A percentile compares a stretch with the other conserved stretches of the same genome.
Evolutionary conservation across 805 yeast genomes (phyloP).

Genomic region (Candida golubevii): DNA sequence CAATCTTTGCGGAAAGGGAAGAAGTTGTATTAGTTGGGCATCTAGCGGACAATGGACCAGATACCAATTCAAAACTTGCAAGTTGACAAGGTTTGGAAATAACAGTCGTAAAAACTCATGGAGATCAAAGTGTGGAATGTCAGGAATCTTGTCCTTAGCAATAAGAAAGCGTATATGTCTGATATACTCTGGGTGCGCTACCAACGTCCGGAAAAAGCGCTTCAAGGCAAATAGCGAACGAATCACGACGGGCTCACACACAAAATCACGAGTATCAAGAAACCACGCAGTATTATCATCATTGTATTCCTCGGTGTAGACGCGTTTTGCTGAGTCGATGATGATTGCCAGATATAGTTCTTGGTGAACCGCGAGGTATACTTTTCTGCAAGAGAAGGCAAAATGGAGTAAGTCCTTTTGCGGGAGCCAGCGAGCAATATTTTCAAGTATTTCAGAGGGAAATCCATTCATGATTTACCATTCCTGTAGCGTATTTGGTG

Average conservation of each 20-base stretch:
- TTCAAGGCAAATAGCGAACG: slow-evolving; percentile 15
- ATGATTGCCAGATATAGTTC: slow-evolving; percentile 10
- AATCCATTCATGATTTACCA: neutral
- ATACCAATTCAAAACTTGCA: slow-evolving; percentile 13
- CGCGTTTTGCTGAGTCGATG: slow-evolving; percentile 11
- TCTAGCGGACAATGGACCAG: slow-evolving; percentile 8
- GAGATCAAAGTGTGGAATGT: slow-evolving; percentile 13
- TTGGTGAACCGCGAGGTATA: slow-evolving; percentile 5
- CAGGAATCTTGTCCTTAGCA: slow-evolving; percentile 12
- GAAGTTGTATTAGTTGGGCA: slow-evolving; percentile 5
- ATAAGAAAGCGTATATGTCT: slow-evolving; percentile 5
- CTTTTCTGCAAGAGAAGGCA: slow-evolving; percentile 8
- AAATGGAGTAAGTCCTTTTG: slow-evolving; percentile 13
- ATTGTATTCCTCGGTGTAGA: slow-evolving; percentile 3
- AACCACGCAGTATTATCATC: neutral
- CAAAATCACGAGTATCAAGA: neutral
- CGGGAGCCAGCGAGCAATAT: slow-evolving; percentile 8
- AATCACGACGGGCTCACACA: slow-evolving; percentile 11
- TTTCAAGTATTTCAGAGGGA: slow-evolving; percentile 8
- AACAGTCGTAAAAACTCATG: slow-evolving; percentile 2
- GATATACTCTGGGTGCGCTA: slow-evolving; percentile 6
- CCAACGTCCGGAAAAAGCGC: slow-evolving; percentile 11
- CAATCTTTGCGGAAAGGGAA: slow-evolving; percentile 8
- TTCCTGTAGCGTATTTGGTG: too few relatives aligned
- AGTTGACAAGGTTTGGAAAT: slow-evolving; percentile 7